Evolutionary conservation across 2,329 filamentous ascomycete genomes (phyloP), one percentile per base, ranked within the genome.

Genomic region (Chaetomiaceae sp.): DNA sequence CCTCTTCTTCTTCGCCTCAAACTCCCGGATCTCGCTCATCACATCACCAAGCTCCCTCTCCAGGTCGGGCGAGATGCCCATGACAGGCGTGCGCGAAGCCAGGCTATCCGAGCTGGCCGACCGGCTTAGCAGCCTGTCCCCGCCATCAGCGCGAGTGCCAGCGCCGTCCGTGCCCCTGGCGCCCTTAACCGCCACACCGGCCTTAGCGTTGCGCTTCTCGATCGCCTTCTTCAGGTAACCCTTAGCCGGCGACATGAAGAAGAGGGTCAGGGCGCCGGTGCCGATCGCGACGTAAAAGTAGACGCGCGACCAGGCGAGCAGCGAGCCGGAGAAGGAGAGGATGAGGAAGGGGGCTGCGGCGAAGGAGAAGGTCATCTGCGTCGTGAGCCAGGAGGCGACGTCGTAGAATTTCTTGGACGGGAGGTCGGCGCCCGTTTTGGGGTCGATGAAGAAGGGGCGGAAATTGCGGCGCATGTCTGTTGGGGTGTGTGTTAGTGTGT

Each of bases 381-480:
- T 67, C 17, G 58, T 58, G 5, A 68, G 52, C 53, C 60, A 65
- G 21, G 63, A 66, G 48, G 63, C 56, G 40, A 65, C n/a, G 54
- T 99, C 93, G 70, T 99, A 99, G 71, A 89, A 92, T 55, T 76
- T 81, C 69, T 99, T 99, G 62, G 75, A 75, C 0, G 82, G 73
- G 0, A 83, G 83, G 2, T 87, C 82, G 47, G 77, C 77, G 55
- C 77, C 82, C 31, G 87, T 87, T 56, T 87, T 80, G 1, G 89
- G 80, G 47, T 90, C 83, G 42, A 97, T 73, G 76, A 99, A 96
- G 72, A 99, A 92, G 19, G 93, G 93, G 2, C 93, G 89, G 53
- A 97, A 71, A 63, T 92, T 80, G 48, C 93, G 89, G 47, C 93
- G 90, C 68, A 86, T 89, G 65, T 96, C 91, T 96, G 54, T 8